Base-by-base conservation (phyloP, 768 basidiomycete genomes). In the Russula sp. region DNA sequence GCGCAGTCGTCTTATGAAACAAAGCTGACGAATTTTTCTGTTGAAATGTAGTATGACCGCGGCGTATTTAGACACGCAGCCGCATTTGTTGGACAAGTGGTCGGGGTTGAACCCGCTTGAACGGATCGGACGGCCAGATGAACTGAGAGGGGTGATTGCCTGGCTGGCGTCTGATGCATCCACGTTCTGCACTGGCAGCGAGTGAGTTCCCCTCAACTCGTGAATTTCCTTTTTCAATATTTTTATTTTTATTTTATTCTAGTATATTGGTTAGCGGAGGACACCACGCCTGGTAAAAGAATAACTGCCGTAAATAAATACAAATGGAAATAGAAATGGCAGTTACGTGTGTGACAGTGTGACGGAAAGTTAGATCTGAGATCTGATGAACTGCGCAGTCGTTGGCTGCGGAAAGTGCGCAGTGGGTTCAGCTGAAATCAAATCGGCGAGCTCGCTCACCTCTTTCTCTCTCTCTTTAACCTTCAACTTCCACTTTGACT, bases 121-220 rank as follows among this genome's bases (percentile, higher is more conserved):
- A 1, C 79, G 89, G 7, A 78, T 91, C 36, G 88, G 88, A 5
- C 74, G 85, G 9, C 80, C 84, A 0, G 87, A 90, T 67, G 88
- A 91, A 71, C 68, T 90, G 69, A 78, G 88, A 1, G 88, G 89
- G 0, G 86, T 88, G 0, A 75, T 82, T 49, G 73, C 80, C 0
- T 90, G 88, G 88, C 74, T 90, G 9, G 84, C 87, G 32, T 83
- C 82, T 65, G 87, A 89, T 60, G 87, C 88, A 50, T 87, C 85
- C 5, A 86, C 81, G 35, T 90, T 85, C 70, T 88, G 86, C 68
- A 90, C 89, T 0, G 87, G 88, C 1, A 88, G 87, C 85, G 88
- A 90, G 87, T 90, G 68, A 56, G 87, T 83, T 47, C n/a, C 5
- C 45, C 9, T 46, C 29, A 22, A n/a, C 42, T 43, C 25, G 25